A percentile compares a stretch with the other conserved stretches of the same genome.
Evolutionary conservation across 768 basidiomycete species (phyloP).

Genomic region (Rhizopogon salebrosus): DNA sequence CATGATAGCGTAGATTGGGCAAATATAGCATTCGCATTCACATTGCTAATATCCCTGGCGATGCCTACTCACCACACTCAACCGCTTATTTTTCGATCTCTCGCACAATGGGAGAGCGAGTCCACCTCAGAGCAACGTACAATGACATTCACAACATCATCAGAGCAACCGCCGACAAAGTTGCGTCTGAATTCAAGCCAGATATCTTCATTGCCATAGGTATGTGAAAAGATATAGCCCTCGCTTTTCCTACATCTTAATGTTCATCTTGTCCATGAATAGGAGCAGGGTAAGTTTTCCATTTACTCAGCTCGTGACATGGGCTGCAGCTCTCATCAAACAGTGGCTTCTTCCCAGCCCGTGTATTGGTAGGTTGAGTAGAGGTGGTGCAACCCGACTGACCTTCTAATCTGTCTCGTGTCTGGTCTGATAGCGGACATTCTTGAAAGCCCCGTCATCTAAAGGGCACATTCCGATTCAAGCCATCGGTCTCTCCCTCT

Average conservation of each 20-base stretch:
- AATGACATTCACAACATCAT: constrained; percentile 93
- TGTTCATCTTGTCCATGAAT: neutral
- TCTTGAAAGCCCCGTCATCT: constrained; percentile 66
- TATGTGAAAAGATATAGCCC: constrained; percentile 20
- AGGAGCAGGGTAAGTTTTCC: constrained; percentile 75
- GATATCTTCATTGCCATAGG: constrained; percentile 83
- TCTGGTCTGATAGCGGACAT: constrained; percentile 57
- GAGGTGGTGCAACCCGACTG: neutral
- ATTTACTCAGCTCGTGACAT: constrained; percentile 7
- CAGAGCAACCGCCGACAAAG: constrained; percentile 55
- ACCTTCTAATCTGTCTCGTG: neutral
- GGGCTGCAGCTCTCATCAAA: constrained; percentile 11
- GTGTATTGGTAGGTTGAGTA: constrained; percentile 62
- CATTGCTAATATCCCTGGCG: no score
- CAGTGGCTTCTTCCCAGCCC: constrained; percentile 94
- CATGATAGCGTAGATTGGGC: no score
- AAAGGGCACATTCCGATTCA: constrained; percentile 87
- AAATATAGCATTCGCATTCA: no score
- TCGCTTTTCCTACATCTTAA: neutral
- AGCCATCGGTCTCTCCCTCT: constrained; percentile 93
- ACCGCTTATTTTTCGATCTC: no score
- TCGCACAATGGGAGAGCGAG: constrained; percentile 33
- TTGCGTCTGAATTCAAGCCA: constrained; percentile 79
- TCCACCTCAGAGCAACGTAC: constrained; percentile 76
- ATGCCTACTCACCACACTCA: no score